These are phyloP conservation scores for Psilocybe tampanensis DNA, from an alignment of 768 basidiomycete genomes.

Conservation along the genomic window DNA sequence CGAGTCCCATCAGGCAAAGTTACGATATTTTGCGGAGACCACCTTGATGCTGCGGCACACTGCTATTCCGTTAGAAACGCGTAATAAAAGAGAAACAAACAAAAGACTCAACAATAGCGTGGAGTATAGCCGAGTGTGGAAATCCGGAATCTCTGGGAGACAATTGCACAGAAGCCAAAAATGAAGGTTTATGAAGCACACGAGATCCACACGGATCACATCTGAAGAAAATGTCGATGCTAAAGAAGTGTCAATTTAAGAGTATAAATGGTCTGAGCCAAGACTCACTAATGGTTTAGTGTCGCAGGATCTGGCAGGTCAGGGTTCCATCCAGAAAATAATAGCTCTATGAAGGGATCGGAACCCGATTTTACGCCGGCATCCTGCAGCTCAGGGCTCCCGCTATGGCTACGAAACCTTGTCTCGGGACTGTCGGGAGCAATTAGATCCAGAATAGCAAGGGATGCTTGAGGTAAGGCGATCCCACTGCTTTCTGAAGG, in stretches of 20 bases:
- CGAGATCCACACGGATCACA: slow-evolving; percentile 87
- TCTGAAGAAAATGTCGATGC: slow-evolving; percentile 86
- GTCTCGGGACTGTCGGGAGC: slow-evolving; percentile 38
- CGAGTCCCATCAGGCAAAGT: slow-evolving; percentile 74
- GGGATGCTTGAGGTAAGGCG: slow-evolving; percentile 45
- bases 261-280: slow-evolving; percentile 4
- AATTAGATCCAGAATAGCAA: slow-evolving; percentile 44
- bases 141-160: slow-evolving; percentile 82
- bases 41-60: slow-evolving; percentile 85
- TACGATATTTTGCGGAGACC: slow-evolving; percentile 72
- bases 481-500: slow-evolving; percentile 38
- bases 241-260: slow-evolving; percentile 30
- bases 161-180: slow-evolving; percentile 77
- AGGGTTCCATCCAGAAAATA: slow-evolving; percentile 83
- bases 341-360: slow-evolving; percentile 64
- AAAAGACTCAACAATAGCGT: slow-evolving; percentile 77
- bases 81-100: background rate
- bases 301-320: slow-evolving; percentile 78
- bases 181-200: slow-evolving; percentile 79
- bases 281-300: slow-evolving; percentile 72
- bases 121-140: slow-evolving; percentile 87
- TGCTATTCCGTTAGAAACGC: slow-evolving; percentile 26
- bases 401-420: slow-evolving; percentile 44
- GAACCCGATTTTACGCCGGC: slow-evolving; percentile 36
- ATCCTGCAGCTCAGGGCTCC: slow-evolving; percentile 53